Percentiles rank a stretch among this genome's conserved stretches.
These are phyloP conservation scores for Begonia peltatifolia DNA, from an alignment of 306 rosid genomes.

Conservation along the genomic window DNA sequence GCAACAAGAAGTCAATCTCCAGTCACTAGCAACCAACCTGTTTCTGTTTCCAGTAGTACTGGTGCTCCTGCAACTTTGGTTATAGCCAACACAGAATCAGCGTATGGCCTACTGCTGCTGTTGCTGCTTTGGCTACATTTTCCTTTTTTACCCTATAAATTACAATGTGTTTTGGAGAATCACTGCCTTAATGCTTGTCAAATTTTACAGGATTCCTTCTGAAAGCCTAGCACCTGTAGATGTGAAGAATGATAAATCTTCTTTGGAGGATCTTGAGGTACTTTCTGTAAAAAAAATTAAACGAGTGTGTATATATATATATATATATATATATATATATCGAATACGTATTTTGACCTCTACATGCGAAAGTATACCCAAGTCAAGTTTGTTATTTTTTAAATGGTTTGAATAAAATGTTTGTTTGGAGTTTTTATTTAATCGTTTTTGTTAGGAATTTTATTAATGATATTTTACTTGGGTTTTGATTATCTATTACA, in stretches of 20 bases:
- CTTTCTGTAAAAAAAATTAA: background rate
- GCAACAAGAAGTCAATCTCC: slow-evolving; percentile 31
- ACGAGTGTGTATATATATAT: no score
- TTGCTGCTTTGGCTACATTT: slow-evolving; percentile 2
- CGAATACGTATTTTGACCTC: no score
- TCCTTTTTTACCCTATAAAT: slow-evolving; percentile 6
- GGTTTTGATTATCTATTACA: no score
- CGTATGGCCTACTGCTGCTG: slow-evolving; percentile 29
- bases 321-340: no score
- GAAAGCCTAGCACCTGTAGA: slow-evolving; percentile 55
- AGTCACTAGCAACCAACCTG: slow-evolving; percentile 24
- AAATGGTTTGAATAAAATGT: no score
- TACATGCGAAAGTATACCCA: no score
- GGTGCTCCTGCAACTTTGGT: slow-evolving; percentile 35
- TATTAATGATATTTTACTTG: no score
- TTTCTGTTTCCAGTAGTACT: slow-evolving; percentile 32
- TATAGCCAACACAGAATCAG: slow-evolving; percentile 30
- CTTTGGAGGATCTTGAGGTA: slow-evolving; percentile 72
- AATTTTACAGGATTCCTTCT: slow-evolving; percentile 24
- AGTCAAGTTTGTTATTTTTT: no score
- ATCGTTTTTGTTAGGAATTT: no score
- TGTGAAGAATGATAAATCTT: slow-evolving; percentile 39
- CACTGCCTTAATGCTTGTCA: slow-evolving; percentile 5
- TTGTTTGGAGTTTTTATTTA: no score
- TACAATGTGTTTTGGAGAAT: slow-evolving; percentile 7